Evolutionary conservation across 805 yeast species (phyloP), one percentile per base, ranked within the genome.

Genomic region (Kluyveromyces nonfermentans): DNA sequence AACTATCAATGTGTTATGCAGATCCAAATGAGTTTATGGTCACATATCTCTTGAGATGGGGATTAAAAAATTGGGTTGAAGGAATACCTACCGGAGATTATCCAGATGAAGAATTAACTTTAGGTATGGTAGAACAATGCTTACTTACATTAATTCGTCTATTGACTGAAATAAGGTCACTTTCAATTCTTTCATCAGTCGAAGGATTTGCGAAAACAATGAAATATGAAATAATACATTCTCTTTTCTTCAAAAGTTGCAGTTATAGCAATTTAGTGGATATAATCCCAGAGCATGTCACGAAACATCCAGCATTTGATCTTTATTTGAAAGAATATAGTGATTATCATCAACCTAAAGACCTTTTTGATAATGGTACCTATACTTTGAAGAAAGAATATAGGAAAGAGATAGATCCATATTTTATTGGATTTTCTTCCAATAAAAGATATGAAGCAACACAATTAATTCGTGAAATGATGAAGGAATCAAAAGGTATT

Each of bases 361-460:
- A 79, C 4, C 51, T 72, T 16, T 60, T 72, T 19, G 83, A 83
- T 50, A 62, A 71, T 18, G 86, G 95, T 2, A 59, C 74, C 20
- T 90, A 84, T 61, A 68, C 77, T 21, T 69, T 93, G 47, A 87
- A 84, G 55, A 71, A 74, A 2, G 72, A 77, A 40, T 64, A 66
- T 22, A 70, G 64, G 44, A 68, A 66, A 1, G 65, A 72, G 21
- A 74, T 89, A 35, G 93, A 90, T 59, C 95, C 97, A 0, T 89
- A 77, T 55, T 90, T 82, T 57, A 71, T 85, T 46, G 88, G 87
- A 52, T 83, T 82, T 53, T 69, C 83, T 0, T 67, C 90, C 0
- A 87, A 87, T 52, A 80, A 78, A 42, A 75, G 90, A 43, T 96
- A 87, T 44, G 96, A 87, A 47, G 90, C 95, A 6, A 82, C 84